Conservation (phyloP, 495 filamentous ascomycete genomes). For the Oleoguttula mirabilis region DNA sequence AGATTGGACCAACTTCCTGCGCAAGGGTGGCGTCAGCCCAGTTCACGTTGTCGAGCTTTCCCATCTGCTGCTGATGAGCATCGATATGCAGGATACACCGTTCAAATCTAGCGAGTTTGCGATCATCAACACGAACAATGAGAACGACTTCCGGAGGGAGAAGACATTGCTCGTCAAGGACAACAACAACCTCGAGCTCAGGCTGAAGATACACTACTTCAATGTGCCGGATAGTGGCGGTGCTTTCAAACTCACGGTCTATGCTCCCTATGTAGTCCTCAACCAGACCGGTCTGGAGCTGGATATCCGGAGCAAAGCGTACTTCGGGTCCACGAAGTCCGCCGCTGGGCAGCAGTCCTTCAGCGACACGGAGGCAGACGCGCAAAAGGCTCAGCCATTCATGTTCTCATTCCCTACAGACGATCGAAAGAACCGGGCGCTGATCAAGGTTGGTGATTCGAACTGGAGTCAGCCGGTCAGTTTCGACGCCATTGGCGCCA, state of each 20-base stretch:
- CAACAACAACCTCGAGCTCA: conserved; percentile 60
- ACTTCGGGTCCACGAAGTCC: conserved; percentile 67
- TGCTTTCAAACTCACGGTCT: conserved; percentile 88
- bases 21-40: conserved; percentile 90
- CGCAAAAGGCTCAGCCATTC: conserved; percentile 65
- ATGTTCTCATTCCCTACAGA: conserved; percentile 90
- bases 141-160: conserved; percentile 84
- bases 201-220: conserved; percentile 82
- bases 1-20: conserved; percentile 96
- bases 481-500: conserved; percentile 96
- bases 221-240: conserved; percentile 87
- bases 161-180: conserved; percentile 70
- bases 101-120: conserved; percentile 94
- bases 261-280: conserved; percentile 82
- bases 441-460: conserved; percentile 77
- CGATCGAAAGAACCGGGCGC: conserved; percentile 77
- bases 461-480: conserved; percentile 94
- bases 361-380: conserved; percentile 38
- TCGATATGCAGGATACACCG: conserved; percentile 90
- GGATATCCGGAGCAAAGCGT: conserved; percentile 76
- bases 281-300: conserved; percentile 91
- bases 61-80: conserved; percentile 78
- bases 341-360: conserved; percentile 61
- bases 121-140: conserved; percentile 80
- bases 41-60: conserved; percentile 95